Evolutionary conservation across 1,284 basidiomycete species (phyloP).

Genomic region (Austropuccinia psidii): DNA sequence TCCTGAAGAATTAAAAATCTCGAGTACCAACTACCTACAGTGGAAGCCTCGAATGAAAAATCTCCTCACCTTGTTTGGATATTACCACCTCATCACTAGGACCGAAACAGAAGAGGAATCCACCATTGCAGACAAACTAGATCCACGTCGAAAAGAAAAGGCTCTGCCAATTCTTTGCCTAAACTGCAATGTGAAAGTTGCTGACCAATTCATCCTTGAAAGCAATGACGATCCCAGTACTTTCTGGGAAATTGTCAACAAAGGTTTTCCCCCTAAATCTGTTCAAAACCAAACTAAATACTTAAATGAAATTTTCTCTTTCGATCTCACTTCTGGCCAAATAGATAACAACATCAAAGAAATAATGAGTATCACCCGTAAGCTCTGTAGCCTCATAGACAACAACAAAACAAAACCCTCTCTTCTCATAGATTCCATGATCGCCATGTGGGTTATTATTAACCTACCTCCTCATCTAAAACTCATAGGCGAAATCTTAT

Average conservation of each 20-base stretch:
- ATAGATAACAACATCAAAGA: background rate
- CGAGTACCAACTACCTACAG: background rate
- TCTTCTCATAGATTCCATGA: background rate
- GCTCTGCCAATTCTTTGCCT: background rate
- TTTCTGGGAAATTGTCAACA: background rate
- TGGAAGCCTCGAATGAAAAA: background rate
- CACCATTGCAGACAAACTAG: background rate
- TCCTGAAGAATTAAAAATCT: background rate
- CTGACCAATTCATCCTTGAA: background rate
- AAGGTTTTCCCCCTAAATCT: too few species aligned
- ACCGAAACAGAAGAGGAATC: background rate
- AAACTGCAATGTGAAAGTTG: background rate
- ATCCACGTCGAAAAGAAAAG: background rate
- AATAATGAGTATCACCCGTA: background rate
- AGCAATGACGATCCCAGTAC: background rate
- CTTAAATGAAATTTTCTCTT: background rate
- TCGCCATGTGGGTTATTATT: background rate
- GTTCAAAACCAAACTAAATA: background rate
- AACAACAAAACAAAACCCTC: background rate
- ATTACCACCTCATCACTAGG: background rate
- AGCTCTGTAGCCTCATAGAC: background rate
- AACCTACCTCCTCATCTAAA: background rate
- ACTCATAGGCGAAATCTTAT: background rate
- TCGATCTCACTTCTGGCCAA: background rate
- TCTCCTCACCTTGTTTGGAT: background rate